phyloP scores from a whole-genome alignment of 176 grass and related monocot species.

The Oryza australiensis region DNA sequence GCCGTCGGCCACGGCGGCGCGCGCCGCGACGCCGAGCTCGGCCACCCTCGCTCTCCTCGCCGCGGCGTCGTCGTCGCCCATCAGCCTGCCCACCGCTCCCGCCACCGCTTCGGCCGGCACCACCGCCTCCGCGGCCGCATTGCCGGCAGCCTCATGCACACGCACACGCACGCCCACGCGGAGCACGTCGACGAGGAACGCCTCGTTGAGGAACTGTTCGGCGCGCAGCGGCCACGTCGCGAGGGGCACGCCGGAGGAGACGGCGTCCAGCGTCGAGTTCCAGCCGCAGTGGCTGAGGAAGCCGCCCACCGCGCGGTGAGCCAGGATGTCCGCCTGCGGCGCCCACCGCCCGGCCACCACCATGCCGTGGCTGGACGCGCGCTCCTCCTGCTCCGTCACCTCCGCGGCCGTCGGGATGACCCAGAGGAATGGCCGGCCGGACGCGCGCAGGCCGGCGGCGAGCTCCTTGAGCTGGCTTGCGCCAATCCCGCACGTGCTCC shows the following conservation, averaged over 20 bases:
- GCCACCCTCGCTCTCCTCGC: constrained; percentile 13
- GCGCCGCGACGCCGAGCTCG: constrained; percentile 18
- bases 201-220: constrained; percentile 66
- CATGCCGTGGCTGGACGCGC: constrained; percentile 33
- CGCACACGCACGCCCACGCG: constrained; percentile 41
- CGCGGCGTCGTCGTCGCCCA: neutral
- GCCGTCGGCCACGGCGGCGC: constrained; percentile 38
- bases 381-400: neutral
- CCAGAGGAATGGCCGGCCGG: constrained; percentile 41
- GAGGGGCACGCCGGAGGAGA: constrained; percentile 27
- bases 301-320: constrained; percentile 49
- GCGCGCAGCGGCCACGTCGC: constrained; percentile 56
- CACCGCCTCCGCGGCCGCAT: constrained; percentile 16
- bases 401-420: constrained; percentile 1
- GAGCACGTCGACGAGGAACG: constrained; percentile 47
- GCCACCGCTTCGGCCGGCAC: constrained; percentile 33
- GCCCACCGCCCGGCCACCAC: constrained; percentile 52
- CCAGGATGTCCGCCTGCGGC: constrained; percentile 45
- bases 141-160: constrained; percentile 13
- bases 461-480: constrained; percentile 39
- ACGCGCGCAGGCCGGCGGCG: constrained; percentile 24
- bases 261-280: constrained; percentile 47
- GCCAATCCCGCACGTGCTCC: constrained; percentile 40
- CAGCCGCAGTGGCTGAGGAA: constrained; percentile 62
- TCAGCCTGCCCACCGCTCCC: constrained; percentile 32